Base-by-base conservation (phyloP, 106 monocot genomes). In the Dioscorea dumetorum region DNA sequence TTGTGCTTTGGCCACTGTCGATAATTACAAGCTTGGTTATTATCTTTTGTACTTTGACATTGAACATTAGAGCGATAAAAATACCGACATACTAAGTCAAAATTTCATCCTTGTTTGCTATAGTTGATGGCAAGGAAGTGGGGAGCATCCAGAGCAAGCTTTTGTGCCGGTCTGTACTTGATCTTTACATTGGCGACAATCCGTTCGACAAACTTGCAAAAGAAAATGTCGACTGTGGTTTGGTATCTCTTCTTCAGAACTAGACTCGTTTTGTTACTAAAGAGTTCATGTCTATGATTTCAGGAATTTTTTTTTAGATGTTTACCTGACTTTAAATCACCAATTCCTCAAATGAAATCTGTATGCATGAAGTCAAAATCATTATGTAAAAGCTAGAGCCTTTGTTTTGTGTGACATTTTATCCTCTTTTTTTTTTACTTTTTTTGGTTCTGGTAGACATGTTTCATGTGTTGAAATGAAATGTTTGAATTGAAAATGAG, bases 131-230 rank as follows among this genome's bases (percentile, higher is more conserved):
- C 49, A 69, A 86, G 75, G 91, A 86, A 41, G 57, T 95, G 20
- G 95, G 95, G 10, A 49, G 74, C 74, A 91, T 95, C 68, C 88
- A 91, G 71, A 95, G 91, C 83, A 91, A 91, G 77, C 85, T 91
- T 50, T 72, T 95, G 57, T 95, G 91, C 60, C 76, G 75, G 73
- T 88, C 91, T 12, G 70, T 95, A 24, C 75, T 95, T 35, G 95
- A 95, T 80, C 91, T 95, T 66, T 95, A 95, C 70, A 76, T 95
- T 12, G 95, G 95, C 2, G 83, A 91, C 2, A 80, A 95, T 61
- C 81, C 95, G 18, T 88, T 95, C 58, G 95, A 95, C 62, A 81
- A 65, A 69, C 61, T 22, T 20, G 95, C 95, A 60, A 91, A 86
- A 74, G 81, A 85, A 67, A 81, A 83, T 41, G 71, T 83, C 74